Evolutionary conservation across 441 rosid genomes (phyloP).

Genomic region (Adansonia grandidieri): DNA sequence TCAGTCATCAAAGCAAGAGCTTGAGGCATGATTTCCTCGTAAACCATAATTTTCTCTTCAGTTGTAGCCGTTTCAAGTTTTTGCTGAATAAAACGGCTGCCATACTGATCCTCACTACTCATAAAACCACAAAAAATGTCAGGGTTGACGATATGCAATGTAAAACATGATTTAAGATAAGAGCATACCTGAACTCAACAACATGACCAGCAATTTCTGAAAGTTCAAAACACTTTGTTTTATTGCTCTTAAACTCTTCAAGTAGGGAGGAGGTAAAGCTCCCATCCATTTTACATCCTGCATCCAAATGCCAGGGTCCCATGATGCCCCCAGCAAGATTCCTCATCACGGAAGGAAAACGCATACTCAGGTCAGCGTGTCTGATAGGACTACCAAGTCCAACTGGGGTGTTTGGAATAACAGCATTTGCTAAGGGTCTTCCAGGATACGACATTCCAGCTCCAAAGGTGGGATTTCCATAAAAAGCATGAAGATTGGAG

Average conservation of each 20-base stretch:
- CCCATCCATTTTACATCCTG: constrained; percentile 46
- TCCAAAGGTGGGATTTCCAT: constrained; percentile 64
- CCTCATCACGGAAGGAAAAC: constrained; percentile 56
- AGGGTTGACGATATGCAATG: constrained; percentile 1
- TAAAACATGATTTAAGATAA: not conserved
- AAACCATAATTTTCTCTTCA: constrained; percentile 83
- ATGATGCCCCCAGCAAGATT: constrained; percentile 55
- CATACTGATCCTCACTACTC: constrained; percentile 85
- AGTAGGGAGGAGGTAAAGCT: constrained; percentile 73
- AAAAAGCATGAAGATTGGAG: constrained; percentile 62
- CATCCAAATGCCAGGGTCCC: constrained; percentile 72
- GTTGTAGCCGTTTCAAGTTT: constrained; percentile 82
- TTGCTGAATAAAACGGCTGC: constrained; percentile 91
- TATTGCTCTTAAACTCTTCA: constrained; percentile 85
- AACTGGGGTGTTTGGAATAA: constrained; percentile 58
- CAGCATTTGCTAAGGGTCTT: constrained; percentile 62
- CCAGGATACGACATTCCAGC: constrained; percentile 74
- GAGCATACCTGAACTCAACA: constrained; percentile 78
- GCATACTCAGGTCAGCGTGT: constrained; percentile 60
- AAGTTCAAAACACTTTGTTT: constrained; percentile 74
- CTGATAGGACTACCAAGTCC: constrained; percentile 72
- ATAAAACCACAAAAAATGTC: constrained; percentile 9
- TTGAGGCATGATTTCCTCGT: constrained; percentile 82
- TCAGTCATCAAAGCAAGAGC: constrained; percentile 85
- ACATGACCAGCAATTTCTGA: constrained; percentile 80